A percentile compares a stretch with the other conserved stretches of the same genome.
These are phyloP conservation scores for Marasmius oreades DNA, from an alignment of 1,284 basidiomycete species.

Conservation along the genomic window DNA sequence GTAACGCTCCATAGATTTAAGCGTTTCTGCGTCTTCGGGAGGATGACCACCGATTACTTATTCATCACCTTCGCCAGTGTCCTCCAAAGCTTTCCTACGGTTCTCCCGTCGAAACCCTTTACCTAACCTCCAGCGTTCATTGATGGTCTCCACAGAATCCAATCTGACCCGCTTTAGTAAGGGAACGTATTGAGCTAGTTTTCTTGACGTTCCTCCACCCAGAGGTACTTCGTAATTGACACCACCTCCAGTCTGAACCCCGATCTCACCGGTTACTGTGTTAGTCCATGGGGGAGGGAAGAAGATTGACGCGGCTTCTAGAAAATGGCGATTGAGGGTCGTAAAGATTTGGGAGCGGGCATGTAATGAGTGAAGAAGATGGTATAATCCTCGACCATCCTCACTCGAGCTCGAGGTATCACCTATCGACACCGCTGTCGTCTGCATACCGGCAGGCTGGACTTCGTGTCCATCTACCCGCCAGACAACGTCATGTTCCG, in stretches of 20 bases:
- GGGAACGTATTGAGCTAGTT: conserved; percentile 61
- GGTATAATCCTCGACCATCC: conserved; percentile 39
- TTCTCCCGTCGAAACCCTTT: conserved; percentile 39
- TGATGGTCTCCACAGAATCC: conserved; percentile 69
- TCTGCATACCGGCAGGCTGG: conserved; percentile 18
- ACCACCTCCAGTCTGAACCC: conserved; percentile 13
- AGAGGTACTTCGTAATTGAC: conserved; percentile 44
- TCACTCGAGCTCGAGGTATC: conserved; percentile 7
- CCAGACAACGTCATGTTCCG: conserved; percentile 71
- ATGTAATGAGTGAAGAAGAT: conserved; percentile 57
- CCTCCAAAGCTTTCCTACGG: conserved; percentile 12
- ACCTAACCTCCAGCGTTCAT: conserved; percentile 73
- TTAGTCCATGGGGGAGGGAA: conserved; percentile 28
- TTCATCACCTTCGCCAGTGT: conserved; percentile 10
- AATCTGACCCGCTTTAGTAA: conserved; percentile 64
- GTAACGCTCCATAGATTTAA: background rate
- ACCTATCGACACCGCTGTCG: conserved; percentile 24
- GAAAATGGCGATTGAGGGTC: conserved; percentile 61
- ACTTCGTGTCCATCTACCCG: conserved; percentile 50
- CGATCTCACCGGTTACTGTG: conserved; percentile 20
- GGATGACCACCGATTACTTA: too few relatives aligned
- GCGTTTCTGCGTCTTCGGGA: too few relatives aligned
- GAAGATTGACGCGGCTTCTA: conserved; percentile 49
- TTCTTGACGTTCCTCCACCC: conserved; percentile 69
- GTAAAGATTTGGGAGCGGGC: conserved; percentile 56